These are phyloP conservation scores for Blastobotrys niveus DNA, from an alignment of 1,139 yeast species.

Conservation along the genomic window DNA sequence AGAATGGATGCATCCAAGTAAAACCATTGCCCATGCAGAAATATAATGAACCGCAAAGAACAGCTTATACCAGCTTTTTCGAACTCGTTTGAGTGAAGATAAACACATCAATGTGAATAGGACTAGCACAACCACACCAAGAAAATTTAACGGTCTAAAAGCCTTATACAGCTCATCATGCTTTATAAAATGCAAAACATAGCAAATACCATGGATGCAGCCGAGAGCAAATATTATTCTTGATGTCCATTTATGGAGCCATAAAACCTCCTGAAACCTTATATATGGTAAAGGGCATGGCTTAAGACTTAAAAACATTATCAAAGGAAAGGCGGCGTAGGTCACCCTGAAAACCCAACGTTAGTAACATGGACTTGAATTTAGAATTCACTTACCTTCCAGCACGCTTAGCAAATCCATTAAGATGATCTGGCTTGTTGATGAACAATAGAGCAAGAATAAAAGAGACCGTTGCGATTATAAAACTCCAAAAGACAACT, in stretches of 20 bases:
- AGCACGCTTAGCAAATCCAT: conserved; percentile 28
- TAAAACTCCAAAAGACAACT: conserved; percentile 35
- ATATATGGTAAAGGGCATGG: conserved; percentile 55
- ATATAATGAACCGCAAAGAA: conserved; percentile 67
- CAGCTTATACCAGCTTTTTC: conserved; percentile 48
- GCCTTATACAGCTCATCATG: conserved; percentile 40
- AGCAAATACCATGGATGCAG: conserved; percentile 55
- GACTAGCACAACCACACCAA: conserved; percentile 54
- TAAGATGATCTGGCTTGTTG: conserved; percentile 19
- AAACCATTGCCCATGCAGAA: conserved; percentile 58
- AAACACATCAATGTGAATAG: conserved; percentile 43
- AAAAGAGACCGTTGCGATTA: conserved; percentile 17
- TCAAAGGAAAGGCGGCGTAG: conserved; percentile 59
- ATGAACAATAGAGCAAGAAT: conserved; percentile 21
- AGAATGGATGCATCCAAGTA: conserved; percentile 63
- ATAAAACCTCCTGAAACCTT: conserved; percentile 51
- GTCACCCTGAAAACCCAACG: conserved; percentile 43
- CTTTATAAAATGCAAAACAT: conserved; percentile 42
- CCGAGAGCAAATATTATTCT: conserved; percentile 53
- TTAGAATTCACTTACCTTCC: conserved; percentile 32
- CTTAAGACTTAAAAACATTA: conserved; percentile 53
- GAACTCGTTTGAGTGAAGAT: conserved; percentile 52
- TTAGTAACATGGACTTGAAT: not conserved
- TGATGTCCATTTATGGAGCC: conserved; percentile 77
- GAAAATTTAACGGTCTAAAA: conserved; percentile 45